phyloP scores from a whole-genome alignment of 129 eudicot species.

The Lactuca saligna region DNA sequence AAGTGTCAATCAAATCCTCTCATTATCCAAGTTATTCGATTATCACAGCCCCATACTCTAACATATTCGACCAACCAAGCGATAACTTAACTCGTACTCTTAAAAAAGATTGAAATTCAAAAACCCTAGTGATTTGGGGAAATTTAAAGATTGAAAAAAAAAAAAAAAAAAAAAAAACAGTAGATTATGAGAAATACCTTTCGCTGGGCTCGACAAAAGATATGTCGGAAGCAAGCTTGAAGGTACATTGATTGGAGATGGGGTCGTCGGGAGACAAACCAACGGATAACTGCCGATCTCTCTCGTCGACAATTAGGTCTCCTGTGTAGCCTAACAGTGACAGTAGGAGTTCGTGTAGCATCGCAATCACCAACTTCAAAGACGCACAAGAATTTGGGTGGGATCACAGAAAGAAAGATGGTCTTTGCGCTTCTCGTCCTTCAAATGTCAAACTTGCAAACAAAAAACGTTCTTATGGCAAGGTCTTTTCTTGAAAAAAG shows the following conservation, averaged over 20 bases:
- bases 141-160: not conserved
- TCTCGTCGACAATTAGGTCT: slow-evolving; percentile 88
- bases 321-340: slow-evolving; percentile 95
- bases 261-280: slow-evolving; percentile 51
- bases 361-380: slow-evolving; percentile 16
- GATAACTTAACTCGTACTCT: not conserved
- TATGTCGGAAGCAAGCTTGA: slow-evolving; percentile 88
- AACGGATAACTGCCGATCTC: slow-evolving; percentile 50
- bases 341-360: slow-evolving; percentile 88
- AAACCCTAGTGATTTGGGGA: slow-evolving; percentile 20
- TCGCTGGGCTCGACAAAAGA: slow-evolving; percentile 72
- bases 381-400: not conserved
- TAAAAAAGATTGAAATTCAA: not conserved
- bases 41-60: no score
- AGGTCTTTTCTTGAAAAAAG: no score
- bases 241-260: slow-evolving; percentile 50
- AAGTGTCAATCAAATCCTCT: not conserved
- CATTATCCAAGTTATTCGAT: not conserved
- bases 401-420: not conserved
- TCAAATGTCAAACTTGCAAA: no score
- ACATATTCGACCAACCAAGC: not conserved
- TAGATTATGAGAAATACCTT: slow-evolving; percentile 35
- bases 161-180: not conserved
- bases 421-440: no score
- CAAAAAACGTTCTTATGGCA: no score